Conservation (phyloP, 2,329 filamentous ascomycete genomes). For the Aspergillus quadrilineatus region DNA sequence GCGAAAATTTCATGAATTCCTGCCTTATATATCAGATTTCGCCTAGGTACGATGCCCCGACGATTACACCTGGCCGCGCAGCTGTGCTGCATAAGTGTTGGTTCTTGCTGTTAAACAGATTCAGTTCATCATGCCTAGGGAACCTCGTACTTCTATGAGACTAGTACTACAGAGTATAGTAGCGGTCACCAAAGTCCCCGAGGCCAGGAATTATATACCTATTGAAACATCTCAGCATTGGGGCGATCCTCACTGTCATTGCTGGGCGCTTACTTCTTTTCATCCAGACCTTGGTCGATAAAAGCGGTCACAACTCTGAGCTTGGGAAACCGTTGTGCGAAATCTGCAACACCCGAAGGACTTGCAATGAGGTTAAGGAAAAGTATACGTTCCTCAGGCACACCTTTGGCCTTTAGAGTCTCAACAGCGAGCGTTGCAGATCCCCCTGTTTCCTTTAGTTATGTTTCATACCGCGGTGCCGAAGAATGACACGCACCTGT, state of each 20-base stretch:
- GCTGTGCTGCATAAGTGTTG: no score
- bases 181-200: conserved; percentile 93
- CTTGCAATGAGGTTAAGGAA: conserved; percentile 98
- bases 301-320: conserved; percentile 93
- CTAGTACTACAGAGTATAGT: conserved; percentile 74
- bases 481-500: conserved; percentile 62
- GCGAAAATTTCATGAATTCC: conserved; percentile 4
- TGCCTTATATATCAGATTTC: neutral
- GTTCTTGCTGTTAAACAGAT: no score
- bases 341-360: conserved; percentile 84
- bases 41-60: neutral
- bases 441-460: conserved; percentile 60
- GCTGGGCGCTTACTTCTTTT: conserved; percentile 78
- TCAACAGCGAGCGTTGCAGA: conserved; percentile 97
- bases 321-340: conserved; percentile 84
- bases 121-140: no score
- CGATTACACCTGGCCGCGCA: no score
- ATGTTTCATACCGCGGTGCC: neutral
- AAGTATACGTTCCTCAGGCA: conserved; percentile 90
- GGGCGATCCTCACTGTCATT: neutral
- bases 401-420: conserved; percentile 82
- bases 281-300: conserved; percentile 91
- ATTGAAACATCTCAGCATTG: conserved; percentile 20
- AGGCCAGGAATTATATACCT: conserved; percentile 95
- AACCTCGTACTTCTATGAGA: neutral